Base-by-base conservation (phyloP, 2,329 filamentous ascomycete species). In the Fusarium sp. region DNA sequence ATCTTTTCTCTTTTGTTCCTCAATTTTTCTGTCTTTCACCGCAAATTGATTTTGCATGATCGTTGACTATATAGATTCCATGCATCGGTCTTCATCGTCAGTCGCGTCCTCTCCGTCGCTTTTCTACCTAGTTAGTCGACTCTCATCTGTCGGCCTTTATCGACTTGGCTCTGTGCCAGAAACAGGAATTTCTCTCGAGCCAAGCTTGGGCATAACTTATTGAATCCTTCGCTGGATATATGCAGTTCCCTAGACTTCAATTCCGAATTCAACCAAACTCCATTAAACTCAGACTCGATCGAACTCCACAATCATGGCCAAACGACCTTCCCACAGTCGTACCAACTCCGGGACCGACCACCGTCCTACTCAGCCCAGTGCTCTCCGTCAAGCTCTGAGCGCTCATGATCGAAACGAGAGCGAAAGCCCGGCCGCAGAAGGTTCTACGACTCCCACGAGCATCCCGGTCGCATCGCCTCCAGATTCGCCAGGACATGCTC, bases 301-400 rank as follows among this genome's bases (percentile, higher is more conserved):
- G 36, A 65, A 35, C 59, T 49, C 57, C 56, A 51, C 62, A 58
- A 69, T 47, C 58, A 82, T 81, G 78, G 60, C 77, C 52, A 69
- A 73, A 36, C 75, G 69, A 68, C 73, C 80, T 47, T 73, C 77
- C 57, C 79, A 79, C 35, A 78, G 70, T 54, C 77, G 80, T 49
- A 78, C 75, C 69, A 77, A 77, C 73, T 80, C 79, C 15, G 68
- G 67, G 51, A 80, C 77, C 38, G 79, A 81, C 54, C 85, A 86
- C 69, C 80, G 80, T 15, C 85, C 86, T 18, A 70, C 80, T 31
- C 83, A 85, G 63, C 86, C 85, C 13, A 87, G 85, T 76, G 80
- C 83, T 22, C 81, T 88, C 51, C 85, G 86, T 35, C 84, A 86
- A 69, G 84, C 83, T 79, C 83, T 85, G 74, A 84, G 77, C 42